Evolutionary conservation across 306 rosid genomes (phyloP), one percentile per base, ranked within the genome.

Genomic region (Biancaea sappan): DNA sequence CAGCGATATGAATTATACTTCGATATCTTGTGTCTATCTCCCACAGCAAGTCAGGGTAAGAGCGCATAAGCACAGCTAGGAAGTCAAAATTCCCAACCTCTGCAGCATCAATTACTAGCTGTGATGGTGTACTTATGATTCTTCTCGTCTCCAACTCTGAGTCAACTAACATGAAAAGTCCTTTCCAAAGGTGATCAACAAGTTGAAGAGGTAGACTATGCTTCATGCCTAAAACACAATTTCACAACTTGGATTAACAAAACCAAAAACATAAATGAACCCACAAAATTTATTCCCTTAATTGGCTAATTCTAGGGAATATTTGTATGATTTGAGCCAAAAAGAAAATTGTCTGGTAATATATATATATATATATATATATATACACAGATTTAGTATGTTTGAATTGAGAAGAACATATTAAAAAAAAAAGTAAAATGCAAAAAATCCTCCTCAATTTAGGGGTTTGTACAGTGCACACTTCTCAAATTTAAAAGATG

Each of bases 21-120:
- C 18, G 66, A 0, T 3, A 0, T 16, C n/a, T 63, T 1, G 4
- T 0, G 57, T 78, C 80, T 31, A 13, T 14, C 47, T 74, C 72
- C 86, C 83, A 69, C 6, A 69, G 19, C 58, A 69, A 18, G 4
- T 50, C 32, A 26, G 73, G 73, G 16, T 47, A 48, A 69, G 60
- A 76, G 4, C 80, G 70, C 2, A 75, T 38, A 37, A 83, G 75
- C 75, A 54, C 78, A 0, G 81, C 73, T 29, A 83, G 24, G 50
- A 83, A 79, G 48, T 82, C 83, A 29, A 83, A 69, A 71, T 83
- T 83, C 5, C 86, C 86, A 41, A 35, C 78, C 58, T 63, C n/a
- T 48, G 83, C 75, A 8, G 86, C 83, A 48, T 47, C 77, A 21
- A 74, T 64, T 57, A 79, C 8, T 15, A 79, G 14, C 26, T 19